These are phyloP conservation scores for Curvularia sp. DNA, from an alignment of 2,329 filamentous ascomycete species.

Conservation along the genomic window DNA sequence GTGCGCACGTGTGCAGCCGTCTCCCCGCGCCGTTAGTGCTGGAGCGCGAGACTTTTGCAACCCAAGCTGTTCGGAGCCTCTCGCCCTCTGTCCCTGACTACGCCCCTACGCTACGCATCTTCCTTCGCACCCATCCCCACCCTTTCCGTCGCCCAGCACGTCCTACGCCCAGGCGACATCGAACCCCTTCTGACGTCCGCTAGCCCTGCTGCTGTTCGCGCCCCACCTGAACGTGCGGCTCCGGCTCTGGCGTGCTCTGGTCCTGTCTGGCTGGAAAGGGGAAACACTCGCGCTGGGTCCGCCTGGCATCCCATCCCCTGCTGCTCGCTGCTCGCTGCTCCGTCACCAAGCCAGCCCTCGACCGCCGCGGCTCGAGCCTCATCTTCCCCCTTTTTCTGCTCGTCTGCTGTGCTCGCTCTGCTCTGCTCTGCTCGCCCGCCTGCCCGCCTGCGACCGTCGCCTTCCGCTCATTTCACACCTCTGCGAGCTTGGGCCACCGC, in stretches of 20 bases:
- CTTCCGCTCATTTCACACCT: constrained; percentile 27
- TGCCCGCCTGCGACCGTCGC: constrained; percentile 12
- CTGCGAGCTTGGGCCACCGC: constrained; percentile 22
- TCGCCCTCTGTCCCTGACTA: constrained; percentile 9
- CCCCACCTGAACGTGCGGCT: constrained; percentile 33
- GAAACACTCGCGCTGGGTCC: constrained; percentile 14
- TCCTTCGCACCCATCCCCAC: neutral
- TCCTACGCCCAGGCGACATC: constrained; percentile 6
- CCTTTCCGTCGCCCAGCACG: constrained; percentile 4
- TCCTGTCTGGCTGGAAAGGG: constrained; percentile 25
- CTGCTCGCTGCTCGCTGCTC: constrained; percentile 24
- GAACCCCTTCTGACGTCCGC: constrained; percentile 18
- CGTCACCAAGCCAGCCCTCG: constrained; percentile 27
- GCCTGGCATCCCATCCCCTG: constrained; percentile 18
- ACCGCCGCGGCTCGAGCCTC: constrained; percentile 29
- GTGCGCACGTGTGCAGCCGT: constrained; percentile 19
- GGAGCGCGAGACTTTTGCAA: constrained; percentile 9
- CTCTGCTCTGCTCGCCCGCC: too few species aligned
- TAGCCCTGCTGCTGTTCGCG: constrained; percentile 14
- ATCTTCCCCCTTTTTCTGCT: constrained; percentile 21
- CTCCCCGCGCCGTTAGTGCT: constrained; percentile 21
- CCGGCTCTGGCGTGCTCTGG: neutral
- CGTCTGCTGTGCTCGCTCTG: too few species aligned
- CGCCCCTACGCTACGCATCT: too few species aligned
- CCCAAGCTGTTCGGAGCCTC: constrained; percentile 10